Evolutionary conservation across 352 stramenopile genomes (phyloP).

Genomic region (Pythium utonaiense): DNA sequence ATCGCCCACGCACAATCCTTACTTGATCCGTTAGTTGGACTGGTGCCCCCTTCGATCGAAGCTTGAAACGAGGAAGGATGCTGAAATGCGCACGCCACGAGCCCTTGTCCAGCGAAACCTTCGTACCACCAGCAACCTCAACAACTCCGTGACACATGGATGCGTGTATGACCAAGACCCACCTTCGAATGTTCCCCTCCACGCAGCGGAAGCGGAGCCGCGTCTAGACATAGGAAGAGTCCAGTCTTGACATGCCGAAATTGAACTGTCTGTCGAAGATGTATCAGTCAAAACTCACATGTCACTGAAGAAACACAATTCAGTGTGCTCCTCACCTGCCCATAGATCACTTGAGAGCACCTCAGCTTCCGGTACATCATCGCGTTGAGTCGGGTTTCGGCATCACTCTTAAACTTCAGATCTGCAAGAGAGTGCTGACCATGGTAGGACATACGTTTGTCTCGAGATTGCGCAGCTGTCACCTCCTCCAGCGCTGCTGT

Average conservation of each 20-base stretch:
- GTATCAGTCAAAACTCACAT: not conserved
- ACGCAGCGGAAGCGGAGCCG: slow-evolving; percentile 39
- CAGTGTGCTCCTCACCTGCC: slow-evolving; percentile 41
- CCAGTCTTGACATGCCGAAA: slow-evolving; percentile 59
- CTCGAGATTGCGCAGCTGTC: not conserved
- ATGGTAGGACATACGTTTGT: slow-evolving; percentile 6
- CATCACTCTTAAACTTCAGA: slow-evolving; percentile 66
- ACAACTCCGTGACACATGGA: no score
- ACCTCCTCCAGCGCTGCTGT: slow-evolving; percentile 39
- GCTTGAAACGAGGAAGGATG: slow-evolving; percentile 58
- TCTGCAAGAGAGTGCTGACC: slow-evolving; percentile 28
- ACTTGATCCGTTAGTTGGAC: slow-evolving; percentile 62
- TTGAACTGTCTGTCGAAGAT: slow-evolving; percentile 43
- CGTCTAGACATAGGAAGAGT: slow-evolving; percentile 51
- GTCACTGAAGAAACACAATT: no score
- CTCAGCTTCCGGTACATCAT: slow-evolving; percentile 70
- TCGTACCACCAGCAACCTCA: not conserved
- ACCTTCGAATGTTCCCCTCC: slow-evolving; percentile 53
- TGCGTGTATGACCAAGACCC: slow-evolving; percentile 1
- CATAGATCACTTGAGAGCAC: slow-evolving; percentile 59
- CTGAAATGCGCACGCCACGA: slow-evolving; percentile 48
- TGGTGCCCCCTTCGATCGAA: slow-evolving; percentile 56
- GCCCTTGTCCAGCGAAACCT: slow-evolving; percentile 50
- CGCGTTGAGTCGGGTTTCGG: slow-evolving; percentile 58
- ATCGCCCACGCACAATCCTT: not conserved